A percentile compares a stretch with the other conserved stretches of the same genome.
Evolutionary conservation across 2,329 filamentous ascomycete species (phyloP).

Genomic region (Curvularia sp.): DNA sequence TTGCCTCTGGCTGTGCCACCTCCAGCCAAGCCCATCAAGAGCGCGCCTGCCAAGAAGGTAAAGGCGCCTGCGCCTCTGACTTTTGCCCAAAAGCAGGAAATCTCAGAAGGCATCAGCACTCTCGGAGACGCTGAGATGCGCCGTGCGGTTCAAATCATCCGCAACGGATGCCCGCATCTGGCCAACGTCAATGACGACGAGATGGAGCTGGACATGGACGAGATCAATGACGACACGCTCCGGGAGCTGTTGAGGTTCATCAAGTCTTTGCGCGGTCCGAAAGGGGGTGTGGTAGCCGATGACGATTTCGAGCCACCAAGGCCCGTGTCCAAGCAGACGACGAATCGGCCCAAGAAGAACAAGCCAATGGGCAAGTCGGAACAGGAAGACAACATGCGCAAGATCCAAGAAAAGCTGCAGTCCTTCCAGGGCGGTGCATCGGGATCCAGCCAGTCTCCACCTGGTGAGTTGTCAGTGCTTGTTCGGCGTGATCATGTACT

Average conservation of each 20-base stretch:
- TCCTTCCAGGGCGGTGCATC: constrained; percentile 48
- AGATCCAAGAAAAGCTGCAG: constrained; percentile 65
- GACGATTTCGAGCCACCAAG: constrained; percentile 59
- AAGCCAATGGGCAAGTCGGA: constrained; percentile 78
- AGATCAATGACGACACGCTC: constrained; percentile 62
- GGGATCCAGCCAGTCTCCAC: constrained; percentile 56
- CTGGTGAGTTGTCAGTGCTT: constrained; percentile 43
- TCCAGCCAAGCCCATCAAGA: constrained; percentile 47
- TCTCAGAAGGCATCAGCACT: constrained; percentile 83
- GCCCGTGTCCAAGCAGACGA: constrained; percentile 45
- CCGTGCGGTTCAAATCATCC: constrained; percentile 86
- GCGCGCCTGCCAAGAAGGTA: constrained; percentile 52
- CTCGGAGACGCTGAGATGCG: constrained; percentile 80
- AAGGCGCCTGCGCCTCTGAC: constrained; percentile 72
- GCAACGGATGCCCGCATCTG: constrained; percentile 78
- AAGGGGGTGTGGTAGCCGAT: constrained; percentile 49
- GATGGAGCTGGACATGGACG: constrained; percentile 70
- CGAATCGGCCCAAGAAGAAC: constrained; percentile 71
- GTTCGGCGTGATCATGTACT: constrained; percentile 21
- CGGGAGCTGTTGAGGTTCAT: constrained; percentile 64
- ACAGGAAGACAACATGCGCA: constrained; percentile 71
- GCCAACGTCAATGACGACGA: constrained; percentile 63
- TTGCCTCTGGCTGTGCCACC: constrained; percentile 39
- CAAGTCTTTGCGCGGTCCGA: constrained; percentile 50
- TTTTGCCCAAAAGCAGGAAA: constrained; percentile 85